These are phyloP conservation scores for Geotrichum carabidarum DNA, from an alignment of 1,139 yeast genomes.

Conservation along the genomic window DNA sequence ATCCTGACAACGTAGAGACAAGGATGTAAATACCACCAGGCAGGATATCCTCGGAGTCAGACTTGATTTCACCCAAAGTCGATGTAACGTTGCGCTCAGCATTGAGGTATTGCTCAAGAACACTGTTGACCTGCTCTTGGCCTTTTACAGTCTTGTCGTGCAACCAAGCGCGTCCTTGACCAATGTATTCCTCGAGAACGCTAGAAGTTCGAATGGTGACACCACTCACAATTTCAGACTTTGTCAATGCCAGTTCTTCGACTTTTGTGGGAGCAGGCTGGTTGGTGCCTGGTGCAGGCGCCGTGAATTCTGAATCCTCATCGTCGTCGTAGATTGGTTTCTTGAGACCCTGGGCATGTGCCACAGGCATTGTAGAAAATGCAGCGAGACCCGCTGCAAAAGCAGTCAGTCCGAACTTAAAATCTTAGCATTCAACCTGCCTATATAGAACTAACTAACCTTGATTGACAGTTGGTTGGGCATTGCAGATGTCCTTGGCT, in stretches of 20 bases:
- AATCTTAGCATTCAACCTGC: not conserved
- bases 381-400: constrained; percentile 19
- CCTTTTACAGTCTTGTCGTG: constrained; percentile 34
- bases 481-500: constrained; percentile 4
- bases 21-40: constrained; percentile 70
- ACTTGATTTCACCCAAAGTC: constrained; percentile 67
- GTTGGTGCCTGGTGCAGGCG: constrained; percentile 53
- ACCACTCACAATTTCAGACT: constrained; percentile 49
- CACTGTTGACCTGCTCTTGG: constrained; percentile 39
- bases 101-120: constrained; percentile 48
- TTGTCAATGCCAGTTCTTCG: constrained; percentile 35
- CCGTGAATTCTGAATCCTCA: constrained; percentile 31
- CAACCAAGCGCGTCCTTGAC: constrained; percentile 44
- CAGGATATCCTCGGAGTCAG: constrained; percentile 63
- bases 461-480: constrained; percentile 16
- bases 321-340: constrained; percentile 59
- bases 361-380: constrained; percentile 24
- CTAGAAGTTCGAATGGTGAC: constrained; percentile 52
- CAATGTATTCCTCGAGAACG: constrained; percentile 47
- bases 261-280: constrained; percentile 49
- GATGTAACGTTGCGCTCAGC: constrained; percentile 63
- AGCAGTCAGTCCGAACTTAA: constrained; percentile 2
- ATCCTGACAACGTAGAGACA: constrained; percentile 75
- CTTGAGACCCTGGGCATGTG: constrained; percentile 27
- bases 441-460: constrained; percentile 8